A percentile compares a stretch with the other conserved stretches of the same genome.
These are phyloP conservation scores for Aspergillus sclerotiicarbonarius DNA, from an alignment of 495 filamentous ascomycete species.

Conservation along the genomic window DNA sequence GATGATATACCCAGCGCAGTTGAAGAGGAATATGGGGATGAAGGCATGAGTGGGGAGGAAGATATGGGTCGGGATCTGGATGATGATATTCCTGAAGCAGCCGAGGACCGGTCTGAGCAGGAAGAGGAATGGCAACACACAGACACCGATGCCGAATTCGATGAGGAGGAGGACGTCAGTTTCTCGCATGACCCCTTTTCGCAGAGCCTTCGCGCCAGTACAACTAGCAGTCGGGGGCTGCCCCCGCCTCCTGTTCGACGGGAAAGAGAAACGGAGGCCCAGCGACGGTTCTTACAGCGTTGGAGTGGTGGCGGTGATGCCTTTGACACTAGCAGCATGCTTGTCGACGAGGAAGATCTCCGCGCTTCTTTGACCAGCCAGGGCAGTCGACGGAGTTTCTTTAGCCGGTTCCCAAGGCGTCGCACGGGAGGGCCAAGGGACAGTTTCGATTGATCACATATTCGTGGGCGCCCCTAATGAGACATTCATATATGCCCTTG, in stretches of 20 bases:
- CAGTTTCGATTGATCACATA: constrained; percentile 32
- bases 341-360: constrained; percentile 43
- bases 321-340: constrained; percentile 41
- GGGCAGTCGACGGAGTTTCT: constrained; percentile 36
- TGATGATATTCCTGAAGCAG: constrained; percentile 45
- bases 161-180: constrained; percentile 39
- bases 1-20: constrained; percentile 40
- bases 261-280: constrained; percentile 40
- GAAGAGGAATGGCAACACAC: constrained; percentile 65
- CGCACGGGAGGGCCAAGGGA: constrained; percentile 41
- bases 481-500: not conserved
- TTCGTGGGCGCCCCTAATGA: not conserved
- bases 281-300: constrained; percentile 43
- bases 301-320: constrained; percentile 48
- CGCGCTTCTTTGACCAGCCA: constrained; percentile 43
- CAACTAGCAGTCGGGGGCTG: constrained; percentile 35
- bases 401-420: constrained; percentile 38
- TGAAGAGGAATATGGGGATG: constrained; percentile 29
- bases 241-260: constrained; percentile 26
- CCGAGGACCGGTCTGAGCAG: constrained; percentile 28
- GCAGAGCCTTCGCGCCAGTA: constrained; percentile 39
- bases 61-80: constrained; percentile 37
- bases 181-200: constrained; percentile 26
- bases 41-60: constrained; percentile 25
- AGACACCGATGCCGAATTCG: constrained; percentile 74